Percentiles rank a stretch among this genome's conserved stretches.
These are phyloP conservation scores for Ceriops tagal DNA, from an alignment of 345 rosid genomes.

Conservation along the genomic window DNA sequence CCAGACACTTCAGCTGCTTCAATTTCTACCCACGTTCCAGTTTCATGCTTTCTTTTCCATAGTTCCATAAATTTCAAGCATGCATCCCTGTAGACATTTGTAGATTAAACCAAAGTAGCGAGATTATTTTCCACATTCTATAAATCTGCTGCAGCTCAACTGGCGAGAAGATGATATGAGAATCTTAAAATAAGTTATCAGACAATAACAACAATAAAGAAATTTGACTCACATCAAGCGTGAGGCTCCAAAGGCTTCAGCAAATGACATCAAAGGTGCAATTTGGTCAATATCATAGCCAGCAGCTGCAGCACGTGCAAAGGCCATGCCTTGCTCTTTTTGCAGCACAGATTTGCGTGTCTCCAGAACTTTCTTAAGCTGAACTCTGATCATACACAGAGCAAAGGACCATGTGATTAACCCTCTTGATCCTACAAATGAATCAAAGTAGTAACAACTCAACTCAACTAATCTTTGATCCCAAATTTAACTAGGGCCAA, in stretches of 20 bases:
- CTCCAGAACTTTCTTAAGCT: slow-evolving; percentile 87
- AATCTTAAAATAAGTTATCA: background rate
- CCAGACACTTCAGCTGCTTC: slow-evolving; percentile 67
- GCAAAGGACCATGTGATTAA: background rate
- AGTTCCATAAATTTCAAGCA: slow-evolving; percentile 65
- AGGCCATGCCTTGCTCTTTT: slow-evolving; percentile 99
- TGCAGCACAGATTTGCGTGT: slow-evolving; percentile 69
- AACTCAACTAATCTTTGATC: too few relatives aligned
- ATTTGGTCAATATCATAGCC: slow-evolving; percentile 82
- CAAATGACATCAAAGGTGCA: slow-evolving; percentile 67
- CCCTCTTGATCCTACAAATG: background rate
- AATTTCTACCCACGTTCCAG: slow-evolving; percentile 88
- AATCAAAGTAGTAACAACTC: background rate
- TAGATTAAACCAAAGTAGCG: slow-evolving; percentile 9
- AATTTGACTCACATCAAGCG: slow-evolving; percentile 62
- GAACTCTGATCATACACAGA: slow-evolving; percentile 46
- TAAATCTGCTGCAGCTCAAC: slow-evolving; percentile 7
- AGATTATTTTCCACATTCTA: slow-evolving; percentile 6
- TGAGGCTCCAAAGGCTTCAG: slow-evolving; percentile 81
- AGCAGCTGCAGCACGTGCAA: slow-evolving; percentile 99
- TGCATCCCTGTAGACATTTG: slow-evolving; percentile 70
- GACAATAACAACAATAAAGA: background rate
- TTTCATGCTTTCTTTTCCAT: slow-evolving; percentile 96
- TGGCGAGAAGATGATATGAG: background rate
- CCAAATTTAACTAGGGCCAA: background rate